phyloP scores from a whole-genome alignment of 1,284 basidiomycete species.

The Porogramme epimiltina region DNA sequence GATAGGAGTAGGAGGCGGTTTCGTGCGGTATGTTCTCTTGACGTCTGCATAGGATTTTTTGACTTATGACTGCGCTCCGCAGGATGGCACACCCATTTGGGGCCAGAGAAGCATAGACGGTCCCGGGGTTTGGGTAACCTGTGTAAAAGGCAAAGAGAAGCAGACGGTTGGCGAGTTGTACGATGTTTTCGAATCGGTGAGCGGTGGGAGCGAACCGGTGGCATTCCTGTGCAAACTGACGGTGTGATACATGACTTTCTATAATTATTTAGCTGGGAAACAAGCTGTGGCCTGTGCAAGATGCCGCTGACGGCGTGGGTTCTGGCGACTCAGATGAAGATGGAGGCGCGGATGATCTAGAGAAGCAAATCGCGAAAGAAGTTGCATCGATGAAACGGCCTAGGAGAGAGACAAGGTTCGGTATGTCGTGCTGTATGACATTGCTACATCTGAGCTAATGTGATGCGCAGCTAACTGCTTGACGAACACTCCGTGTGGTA shows the following conservation, averaged over 20 bases:
- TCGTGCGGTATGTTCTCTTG: conserved; percentile 24
- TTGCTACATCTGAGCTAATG: conserved; percentile 7
- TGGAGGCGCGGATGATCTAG: conserved; percentile 51
- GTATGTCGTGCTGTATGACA: conserved; percentile 40
- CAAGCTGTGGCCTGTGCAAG: conserved; percentile 63
- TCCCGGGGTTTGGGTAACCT: conserved; percentile 81
- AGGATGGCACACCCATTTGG: conserved; percentile 71
- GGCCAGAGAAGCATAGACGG: conserved; percentile 66
- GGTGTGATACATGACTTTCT: no score
- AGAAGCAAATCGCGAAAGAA: conserved; percentile 71
- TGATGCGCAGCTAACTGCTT: conserved; percentile 60
- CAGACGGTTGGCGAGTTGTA: conserved; percentile 75
- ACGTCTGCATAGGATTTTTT: background rate
- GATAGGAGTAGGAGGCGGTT: conserved; percentile 29
- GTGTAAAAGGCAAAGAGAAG: conserved; percentile 79
- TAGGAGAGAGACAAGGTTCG: conserved; percentile 61
- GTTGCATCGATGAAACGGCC: conserved; percentile 70
- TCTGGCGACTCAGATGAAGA: conserved; percentile 34
- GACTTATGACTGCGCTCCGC: background rate
- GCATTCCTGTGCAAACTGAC: background rate
- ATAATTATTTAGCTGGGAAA: conserved; percentile 54
- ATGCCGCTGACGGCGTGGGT: conserved; percentile 6
- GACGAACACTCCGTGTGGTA: conserved; percentile 79
- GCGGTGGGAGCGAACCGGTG: conserved; percentile 25
- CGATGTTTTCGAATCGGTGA: conserved; percentile 75